Percentiles rank a stretch among this genome's conserved stretches.
These are phyloP conservation scores for Echeveria elegans DNA, from an alignment of 164 flowering plant species.

Conservation along the genomic window DNA sequence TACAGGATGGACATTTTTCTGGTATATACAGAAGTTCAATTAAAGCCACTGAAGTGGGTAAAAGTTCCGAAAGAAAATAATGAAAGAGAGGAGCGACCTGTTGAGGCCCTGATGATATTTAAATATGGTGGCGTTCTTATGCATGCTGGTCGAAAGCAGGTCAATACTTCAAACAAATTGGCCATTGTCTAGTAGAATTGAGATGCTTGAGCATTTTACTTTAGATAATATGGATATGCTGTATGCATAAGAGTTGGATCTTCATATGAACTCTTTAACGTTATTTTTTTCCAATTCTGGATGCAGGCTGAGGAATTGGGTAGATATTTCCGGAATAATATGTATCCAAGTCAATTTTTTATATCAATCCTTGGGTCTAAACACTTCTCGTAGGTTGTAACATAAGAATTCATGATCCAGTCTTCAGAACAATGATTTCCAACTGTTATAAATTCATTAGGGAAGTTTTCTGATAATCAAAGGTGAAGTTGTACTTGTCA, in stretches of 20 bases:
- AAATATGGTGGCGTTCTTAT: slow-evolving; percentile 99
- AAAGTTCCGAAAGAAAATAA: slow-evolving; percentile 63
- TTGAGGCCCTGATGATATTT: slow-evolving; percentile 97
- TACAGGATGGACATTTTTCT: slow-evolving; percentile 97
- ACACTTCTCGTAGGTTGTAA: neutral
- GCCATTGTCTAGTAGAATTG: neutral
- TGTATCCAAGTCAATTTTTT: slow-evolving; percentile 82
- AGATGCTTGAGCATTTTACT: neutral
- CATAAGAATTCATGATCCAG: neutral
- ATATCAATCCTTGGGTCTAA: neutral
- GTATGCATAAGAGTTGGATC: neutral
- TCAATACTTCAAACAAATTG: slow-evolving; percentile 13
- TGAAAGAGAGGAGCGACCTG: slow-evolving; percentile 88
- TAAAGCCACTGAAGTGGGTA: slow-evolving; percentile 95
- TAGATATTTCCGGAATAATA: slow-evolving; percentile 90
- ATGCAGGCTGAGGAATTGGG: slow-evolving; percentile 97
- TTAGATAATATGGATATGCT: neutral
- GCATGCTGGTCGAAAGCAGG: slow-evolving; percentile 99
- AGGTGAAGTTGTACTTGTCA: neutral
- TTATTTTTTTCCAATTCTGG: neutral
- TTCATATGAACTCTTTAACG: neutral
- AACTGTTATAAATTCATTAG: neutral
- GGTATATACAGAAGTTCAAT: slow-evolving; percentile 94
- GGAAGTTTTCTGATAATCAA: neutral
- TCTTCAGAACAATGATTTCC: no score